phyloP scores from a whole-genome alignment of 306 rosid genomes.

The Delonix regia region DNA sequence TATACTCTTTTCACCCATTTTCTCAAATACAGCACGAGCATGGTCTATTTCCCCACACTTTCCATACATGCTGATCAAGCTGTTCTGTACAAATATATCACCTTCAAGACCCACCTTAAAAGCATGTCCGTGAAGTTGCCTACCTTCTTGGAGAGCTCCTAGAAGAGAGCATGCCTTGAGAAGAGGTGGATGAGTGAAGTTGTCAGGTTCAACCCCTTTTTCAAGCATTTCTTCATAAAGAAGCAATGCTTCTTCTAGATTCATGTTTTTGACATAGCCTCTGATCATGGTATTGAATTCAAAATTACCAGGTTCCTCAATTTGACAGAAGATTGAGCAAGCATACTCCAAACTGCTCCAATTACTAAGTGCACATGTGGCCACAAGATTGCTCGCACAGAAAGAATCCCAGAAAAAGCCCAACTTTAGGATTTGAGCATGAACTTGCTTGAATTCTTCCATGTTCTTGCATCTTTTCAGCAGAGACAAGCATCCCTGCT shows the following conservation, averaged over 20 bases:
- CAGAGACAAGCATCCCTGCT: conserved; percentile 58
- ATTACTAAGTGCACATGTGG: conserved; percentile 70
- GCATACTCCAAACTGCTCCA: conserved; percentile 96
- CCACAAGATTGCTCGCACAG: conserved; percentile 69
- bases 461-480: conserved; percentile 67
- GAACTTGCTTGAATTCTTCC: conserved; percentile 77
- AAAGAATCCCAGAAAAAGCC: conserved; percentile 68
- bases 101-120: conserved; percentile 64
- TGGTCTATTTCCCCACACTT: conserved; percentile 49
- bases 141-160: conserved; percentile 56
- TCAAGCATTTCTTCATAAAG: conserved; percentile 66
- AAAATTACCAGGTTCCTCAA: conserved; percentile 71
- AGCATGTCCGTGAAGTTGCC: conserved; percentile 68
- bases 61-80: conserved; percentile 86
- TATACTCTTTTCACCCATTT: conserved; percentile 57
- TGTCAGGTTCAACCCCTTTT: conserved; percentile 66
- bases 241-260: conserved; percentile 56
- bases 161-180: conserved; percentile 75
- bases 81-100: conserved; percentile 76
- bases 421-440: conserved; percentile 62
- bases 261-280: conserved; percentile 55
- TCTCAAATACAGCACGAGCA: conserved; percentile 56
- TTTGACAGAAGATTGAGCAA: conserved; percentile 71
- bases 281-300: conserved; percentile 76
- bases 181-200: conserved; percentile 70